These are phyloP conservation scores for Sarocladium kiliense DNA, from an alignment of 2,329 filamentous ascomycete species.

Conservation along the genomic window DNA sequence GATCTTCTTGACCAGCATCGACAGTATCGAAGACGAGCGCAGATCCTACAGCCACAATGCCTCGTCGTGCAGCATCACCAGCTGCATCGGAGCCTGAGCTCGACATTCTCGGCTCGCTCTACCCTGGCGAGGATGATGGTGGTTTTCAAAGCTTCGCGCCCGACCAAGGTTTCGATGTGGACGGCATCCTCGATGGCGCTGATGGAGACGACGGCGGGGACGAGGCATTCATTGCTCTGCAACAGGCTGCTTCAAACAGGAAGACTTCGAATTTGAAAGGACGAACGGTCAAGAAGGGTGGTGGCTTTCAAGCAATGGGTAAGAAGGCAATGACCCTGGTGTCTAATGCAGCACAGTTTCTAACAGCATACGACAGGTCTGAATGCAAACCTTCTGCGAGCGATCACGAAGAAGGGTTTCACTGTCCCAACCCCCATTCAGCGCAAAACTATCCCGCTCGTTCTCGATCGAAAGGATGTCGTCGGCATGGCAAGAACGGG, in stretches of 20 bases:
- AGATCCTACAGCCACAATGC: slow-evolving; percentile 45
- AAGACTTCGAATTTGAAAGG: slow-evolving; percentile 80
- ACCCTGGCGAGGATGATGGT: slow-evolving; percentile 54
- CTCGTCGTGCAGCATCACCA: slow-evolving; percentile 70
- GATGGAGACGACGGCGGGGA: slow-evolving; percentile 61
- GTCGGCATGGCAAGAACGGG: slow-evolving; percentile 99
- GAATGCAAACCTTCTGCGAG: slow-evolving; percentile 77
- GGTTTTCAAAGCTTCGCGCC: slow-evolving; percentile 31
- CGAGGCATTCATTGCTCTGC: slow-evolving; percentile 83
- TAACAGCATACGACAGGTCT: slow-evolving; percentile 45
- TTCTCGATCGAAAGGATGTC: slow-evolving; percentile 89
- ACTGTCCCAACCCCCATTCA: slow-evolving; percentile 96
- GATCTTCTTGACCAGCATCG: background rate
- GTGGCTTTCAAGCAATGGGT: slow-evolving; percentile 95
- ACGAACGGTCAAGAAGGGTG: slow-evolving; percentile 86
- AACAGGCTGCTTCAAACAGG: slow-evolving; percentile 81
- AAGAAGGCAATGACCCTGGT: slow-evolving; percentile 16
- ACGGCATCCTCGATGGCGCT: slow-evolving; percentile 55
- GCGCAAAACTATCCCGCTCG: slow-evolving; percentile 88
- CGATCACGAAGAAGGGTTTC: slow-evolving; percentile 91
- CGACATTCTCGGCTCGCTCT: slow-evolving; percentile 78
- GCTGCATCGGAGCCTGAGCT: slow-evolving; percentile 83
- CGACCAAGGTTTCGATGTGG: slow-evolving; percentile 49
- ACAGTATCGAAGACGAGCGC: background rate
- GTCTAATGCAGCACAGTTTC: background rate